Percentiles rank a stretch among this genome's conserved stretches.
Conservation (phyloP, 2,329 filamentous ascomycete genomes). For the Aureobasidium sp. region DNA sequence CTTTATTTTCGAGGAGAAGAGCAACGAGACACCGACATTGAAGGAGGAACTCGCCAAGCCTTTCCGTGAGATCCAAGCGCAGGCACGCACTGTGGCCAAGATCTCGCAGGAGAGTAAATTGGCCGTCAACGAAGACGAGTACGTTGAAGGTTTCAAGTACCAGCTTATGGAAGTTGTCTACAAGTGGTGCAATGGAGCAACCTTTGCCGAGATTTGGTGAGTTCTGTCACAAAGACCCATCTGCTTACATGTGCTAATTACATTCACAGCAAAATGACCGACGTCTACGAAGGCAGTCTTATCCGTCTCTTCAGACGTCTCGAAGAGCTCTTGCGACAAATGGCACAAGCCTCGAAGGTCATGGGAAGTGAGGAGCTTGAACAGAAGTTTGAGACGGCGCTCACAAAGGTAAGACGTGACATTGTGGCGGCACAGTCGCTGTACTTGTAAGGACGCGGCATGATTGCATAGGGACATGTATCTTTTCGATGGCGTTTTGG, state of each 20-base stretch:
- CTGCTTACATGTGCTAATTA: conserved; percentile 11
- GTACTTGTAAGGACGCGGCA: conserved; percentile 54
- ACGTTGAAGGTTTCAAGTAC: conserved; percentile 80
- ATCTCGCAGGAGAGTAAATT: conserved; percentile 92
- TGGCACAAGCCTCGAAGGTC: conserved; percentile 90
- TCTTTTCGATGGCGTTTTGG: neutral
- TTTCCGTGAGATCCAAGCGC: conserved; percentile 74
- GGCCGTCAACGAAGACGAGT: conserved; percentile 89
- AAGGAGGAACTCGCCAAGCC: conserved; percentile 82
- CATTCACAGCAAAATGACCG: conserved; percentile 82
- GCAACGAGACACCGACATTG: conserved; percentile 60
- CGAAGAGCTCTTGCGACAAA: conserved; percentile 88
- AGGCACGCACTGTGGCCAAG: conserved; percentile 83
- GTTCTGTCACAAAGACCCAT: conserved; percentile 29
- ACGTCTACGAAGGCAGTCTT: conserved; percentile 91
- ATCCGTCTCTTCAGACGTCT: conserved; percentile 93
- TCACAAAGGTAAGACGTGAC: conserved; percentile 81
- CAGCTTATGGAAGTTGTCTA: conserved; percentile 96
- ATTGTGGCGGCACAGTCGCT: conserved; percentile 91
- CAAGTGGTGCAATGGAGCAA: conserved; percentile 80
- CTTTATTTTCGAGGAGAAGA: conserved; percentile 97
- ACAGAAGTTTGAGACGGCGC: conserved; percentile 78
- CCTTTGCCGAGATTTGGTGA: conserved; percentile 92
- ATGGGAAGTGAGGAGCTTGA: conserved; percentile 96
- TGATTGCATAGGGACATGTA: neutral